Base-by-base conservation (phyloP, 148 eudicot species). In the Polygonum aviculare region DNA sequence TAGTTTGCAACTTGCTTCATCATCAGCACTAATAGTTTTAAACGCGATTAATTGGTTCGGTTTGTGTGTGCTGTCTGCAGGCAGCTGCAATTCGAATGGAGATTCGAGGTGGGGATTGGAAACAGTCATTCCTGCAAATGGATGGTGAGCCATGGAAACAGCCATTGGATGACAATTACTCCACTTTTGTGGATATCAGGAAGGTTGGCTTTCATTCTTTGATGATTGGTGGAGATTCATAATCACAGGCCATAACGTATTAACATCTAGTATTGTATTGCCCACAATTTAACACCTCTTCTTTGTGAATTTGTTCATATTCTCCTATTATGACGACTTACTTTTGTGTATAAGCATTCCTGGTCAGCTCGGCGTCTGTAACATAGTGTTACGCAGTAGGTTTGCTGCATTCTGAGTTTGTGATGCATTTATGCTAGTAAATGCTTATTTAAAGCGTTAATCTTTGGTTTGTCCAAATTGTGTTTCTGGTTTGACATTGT, bases 61-160 rank as follows among this genome's bases (percentile, higher is more conserved):
- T 45, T 21, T 44, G 36, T 73, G 47, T 44, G 47, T 44, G 47
- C 9, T 44, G 57, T 47, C 14, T 41, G n/a, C 87, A 95, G 99
- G 99, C 90, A 19, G 91, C 94, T 48, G 89, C 84, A n/a, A 87
- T 95, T 74, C 83, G 99, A 67, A 88, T 93, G 35, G 99, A 95
- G 80, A 80, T 93, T 21, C 83, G 99, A 85, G 99, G 99, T 40
- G 99, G 98, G 16, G 99, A 88, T 36, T 93, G 99, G 99, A 88
- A 40, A 41, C 81, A 88, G 40, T 87, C 89, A 6, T 95, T 57
- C 76, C 78, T 93, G 87, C 99, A 95, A 83, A 91, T 88, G 93
- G 99, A 95, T 63, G 99, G 99, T 39, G 99, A 95, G 79, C 99
- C 99, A 72, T 95, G 99, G 99, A 93, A 93, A 80, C 99, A 93